Evolutionary conservation across 2,329 filamentous ascomycete species (phyloP).

Genomic region (Fusarium annulatum): DNA sequence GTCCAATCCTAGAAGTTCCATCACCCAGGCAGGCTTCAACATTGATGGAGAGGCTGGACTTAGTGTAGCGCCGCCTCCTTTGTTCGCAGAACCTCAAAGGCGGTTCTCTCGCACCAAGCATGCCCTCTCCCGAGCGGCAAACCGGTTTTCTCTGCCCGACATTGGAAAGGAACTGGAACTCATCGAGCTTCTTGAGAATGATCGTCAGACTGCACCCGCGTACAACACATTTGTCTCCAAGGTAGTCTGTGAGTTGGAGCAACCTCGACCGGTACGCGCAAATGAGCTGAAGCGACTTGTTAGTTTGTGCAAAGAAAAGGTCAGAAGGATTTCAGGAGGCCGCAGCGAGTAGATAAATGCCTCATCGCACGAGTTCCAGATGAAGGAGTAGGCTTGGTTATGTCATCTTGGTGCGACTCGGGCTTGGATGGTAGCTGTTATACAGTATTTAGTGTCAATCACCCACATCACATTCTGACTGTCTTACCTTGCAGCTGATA

Average conservation of each 20-base stretch:
- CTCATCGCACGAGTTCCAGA: neutral
- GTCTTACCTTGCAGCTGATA: neutral
- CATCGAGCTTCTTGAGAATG: neutral
- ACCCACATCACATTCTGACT: neutral
- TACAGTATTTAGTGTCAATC: conserved; percentile 21
- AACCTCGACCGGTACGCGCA: conserved; percentile 47
- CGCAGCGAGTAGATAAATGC: conserved; percentile 25
- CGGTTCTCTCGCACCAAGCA: conserved; percentile 2
- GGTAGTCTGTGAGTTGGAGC: conserved; percentile 46
- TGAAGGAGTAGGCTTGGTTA: conserved; percentile 2
- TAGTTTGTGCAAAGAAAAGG: conserved; percentile 45
- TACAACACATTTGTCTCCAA: conserved; percentile 42
- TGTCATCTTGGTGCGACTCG: conserved; percentile 15
- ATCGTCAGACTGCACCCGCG: conserved; percentile 31
- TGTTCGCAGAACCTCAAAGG: conserved; percentile 6
- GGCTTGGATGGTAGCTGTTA: conserved; percentile 22
- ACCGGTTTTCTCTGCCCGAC: conserved; percentile 12
- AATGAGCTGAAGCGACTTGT: conserved; percentile 47
- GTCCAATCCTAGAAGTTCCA: neutral
- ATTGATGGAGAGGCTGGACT: conserved; percentile 37
- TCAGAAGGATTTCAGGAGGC: conserved; percentile 35
- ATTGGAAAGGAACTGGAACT: neutral
- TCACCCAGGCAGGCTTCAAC: conserved; percentile 29
- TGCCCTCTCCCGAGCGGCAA: neutral
- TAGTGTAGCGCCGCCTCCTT: neutral